Evolutionary conservation across 441 rosid species (phyloP).

Genomic region (Macaranga tanarius): DNA sequence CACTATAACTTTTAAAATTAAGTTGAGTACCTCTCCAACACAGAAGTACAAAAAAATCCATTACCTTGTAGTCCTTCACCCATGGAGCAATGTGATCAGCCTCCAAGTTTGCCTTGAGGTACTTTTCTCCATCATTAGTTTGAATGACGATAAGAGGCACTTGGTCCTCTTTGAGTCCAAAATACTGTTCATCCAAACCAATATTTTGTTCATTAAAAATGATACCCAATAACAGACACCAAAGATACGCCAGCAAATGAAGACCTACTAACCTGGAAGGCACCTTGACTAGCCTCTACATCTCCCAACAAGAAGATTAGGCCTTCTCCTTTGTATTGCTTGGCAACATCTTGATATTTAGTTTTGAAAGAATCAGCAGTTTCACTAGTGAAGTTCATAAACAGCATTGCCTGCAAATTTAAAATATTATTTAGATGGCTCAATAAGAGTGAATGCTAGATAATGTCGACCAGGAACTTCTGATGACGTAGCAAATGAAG

Average conservation of each 20-base stretch:
- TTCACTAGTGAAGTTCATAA: slow-evolving; percentile 60
- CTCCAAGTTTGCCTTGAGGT: slow-evolving; percentile 64
- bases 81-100: slow-evolving; percentile 72
- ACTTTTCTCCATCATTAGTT: slow-evolving; percentile 67
- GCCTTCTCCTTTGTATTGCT: slow-evolving; percentile 67
- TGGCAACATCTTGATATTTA: slow-evolving; percentile 72
- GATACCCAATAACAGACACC: neutral
- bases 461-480: neutral
- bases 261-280: slow-evolving; percentile 64
- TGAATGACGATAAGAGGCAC: slow-evolving; percentile 75
- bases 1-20: neutral
- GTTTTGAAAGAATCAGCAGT: slow-evolving; percentile 57
- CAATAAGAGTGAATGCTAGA: neutral
- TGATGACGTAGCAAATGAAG: neutral
- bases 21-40: neutral
- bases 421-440: slow-evolving; percentile 24
- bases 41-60: neutral
- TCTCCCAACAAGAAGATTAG: slow-evolving; percentile 81
- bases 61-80: slow-evolving; percentile 89
- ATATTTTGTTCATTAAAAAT: neutral
- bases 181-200: slow-evolving; percentile 58
- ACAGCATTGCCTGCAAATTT: slow-evolving; percentile 73
- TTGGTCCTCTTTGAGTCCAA: slow-evolving; percentile 83
- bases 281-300: slow-evolving; percentile 74
- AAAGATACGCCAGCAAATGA: slow-evolving; percentile 15